Evolutionary conservation across 108 stramenopile species (phyloP).

Genomic region (Chaetoceros tenuissimus): DNA sequence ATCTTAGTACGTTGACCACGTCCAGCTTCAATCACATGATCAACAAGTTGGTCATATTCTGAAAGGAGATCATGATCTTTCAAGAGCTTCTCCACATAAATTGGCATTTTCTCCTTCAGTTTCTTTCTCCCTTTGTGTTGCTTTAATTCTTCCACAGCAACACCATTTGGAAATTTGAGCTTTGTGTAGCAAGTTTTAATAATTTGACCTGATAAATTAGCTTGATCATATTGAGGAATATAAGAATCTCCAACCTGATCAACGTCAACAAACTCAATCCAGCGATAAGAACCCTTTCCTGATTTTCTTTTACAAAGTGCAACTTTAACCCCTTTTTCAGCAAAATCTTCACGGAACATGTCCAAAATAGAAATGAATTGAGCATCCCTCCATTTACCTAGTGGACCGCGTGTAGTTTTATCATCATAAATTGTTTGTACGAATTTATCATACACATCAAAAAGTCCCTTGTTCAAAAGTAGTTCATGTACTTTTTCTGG

Average conservation of each 20-base stretch:
- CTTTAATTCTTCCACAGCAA: constrained; percentile 42
- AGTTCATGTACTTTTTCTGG: constrained; percentile 10
- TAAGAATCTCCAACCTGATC: constrained; percentile 13
- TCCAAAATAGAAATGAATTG: constrained; percentile 31
- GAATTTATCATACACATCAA: constrained; percentile 27
- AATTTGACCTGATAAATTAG: constrained; percentile 29
- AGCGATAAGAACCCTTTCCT: constrained; percentile 19
- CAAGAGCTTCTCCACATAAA: constrained; percentile 31
- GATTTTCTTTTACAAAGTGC: constrained; percentile 36
- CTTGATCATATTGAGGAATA: constrained; percentile 41
- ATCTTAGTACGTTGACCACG: constrained; percentile 16
- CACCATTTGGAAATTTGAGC: constrained; percentile 39
- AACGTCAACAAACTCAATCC: constrained; percentile 46
- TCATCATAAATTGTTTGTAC: constrained; percentile 20
- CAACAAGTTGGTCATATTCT: constrained; percentile 30
- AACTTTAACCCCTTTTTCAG: constrained; percentile 27
- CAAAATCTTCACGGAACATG: constrained; percentile 39
- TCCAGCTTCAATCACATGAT: constrained; percentile 20
- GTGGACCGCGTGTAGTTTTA: constrained; percentile 19
- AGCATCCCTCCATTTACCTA: constrained; percentile 41
- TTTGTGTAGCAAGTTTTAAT: constrained; percentile 35
- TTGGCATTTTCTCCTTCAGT: constrained; percentile 32
- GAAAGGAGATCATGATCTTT: constrained; percentile 16
- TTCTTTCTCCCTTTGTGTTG: constrained; percentile 23
- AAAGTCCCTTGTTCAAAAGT: constrained; percentile 18